A percentile compares a stretch with the other conserved stretches of the same genome.
These are phyloP conservation scores for Domatiomyces globalis DNA, from an alignment of 2,329 filamentous ascomycete species.

Conservation along the genomic window DNA sequence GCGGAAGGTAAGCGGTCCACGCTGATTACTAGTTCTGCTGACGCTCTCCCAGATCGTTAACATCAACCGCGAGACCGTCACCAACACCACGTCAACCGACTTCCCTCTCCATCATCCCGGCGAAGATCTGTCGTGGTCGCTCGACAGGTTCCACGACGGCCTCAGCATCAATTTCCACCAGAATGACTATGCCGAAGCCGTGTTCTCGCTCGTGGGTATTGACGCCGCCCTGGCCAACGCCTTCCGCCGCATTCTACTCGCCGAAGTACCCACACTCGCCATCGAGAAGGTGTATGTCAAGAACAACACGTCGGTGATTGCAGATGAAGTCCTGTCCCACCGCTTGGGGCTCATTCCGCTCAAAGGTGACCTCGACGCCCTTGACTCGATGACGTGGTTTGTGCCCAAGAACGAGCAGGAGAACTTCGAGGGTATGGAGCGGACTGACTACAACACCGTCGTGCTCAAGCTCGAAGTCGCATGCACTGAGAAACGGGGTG, in stretches of 20 bases:
- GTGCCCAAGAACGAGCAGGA: slow-evolving; percentile 50
- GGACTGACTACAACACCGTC: slow-evolving; percentile 73
- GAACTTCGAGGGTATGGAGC: slow-evolving; percentile 29
- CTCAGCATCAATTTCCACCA: slow-evolving; percentile 72
- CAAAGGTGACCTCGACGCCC: slow-evolving; percentile 59
- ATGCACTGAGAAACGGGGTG: slow-evolving; percentile 66
- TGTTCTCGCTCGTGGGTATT: slow-evolving; percentile 82
- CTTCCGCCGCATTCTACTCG: slow-evolving; percentile 87
- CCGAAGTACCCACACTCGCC: slow-evolving; percentile 86
- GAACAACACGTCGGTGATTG: slow-evolving; percentile 95
- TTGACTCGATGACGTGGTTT: slow-evolving; percentile 73
- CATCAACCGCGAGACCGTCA: slow-evolving; percentile 80
- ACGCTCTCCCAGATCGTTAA: slow-evolving; percentile 39
- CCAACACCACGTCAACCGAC: slow-evolving; percentile 75
- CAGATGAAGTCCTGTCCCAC: slow-evolving; percentile 90
- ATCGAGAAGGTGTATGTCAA: slow-evolving; percentile 87
- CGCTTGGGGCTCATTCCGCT: slow-evolving; percentile 83
- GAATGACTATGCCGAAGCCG: slow-evolving; percentile 60
- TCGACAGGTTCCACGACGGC: slow-evolving; percentile 53
- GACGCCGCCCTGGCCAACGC: slow-evolving; percentile 93
- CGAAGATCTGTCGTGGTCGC: slow-evolving; percentile 70
- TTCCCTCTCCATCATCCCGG: slow-evolving; percentile 83
- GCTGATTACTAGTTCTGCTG: background rate
- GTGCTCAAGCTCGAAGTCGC: slow-evolving; percentile 61
- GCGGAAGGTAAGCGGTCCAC: slow-evolving; percentile 9